Evolutionary conservation across 2,329 filamentous ascomycete species (phyloP).

Genomic region (Cercospora sesami): DNA sequence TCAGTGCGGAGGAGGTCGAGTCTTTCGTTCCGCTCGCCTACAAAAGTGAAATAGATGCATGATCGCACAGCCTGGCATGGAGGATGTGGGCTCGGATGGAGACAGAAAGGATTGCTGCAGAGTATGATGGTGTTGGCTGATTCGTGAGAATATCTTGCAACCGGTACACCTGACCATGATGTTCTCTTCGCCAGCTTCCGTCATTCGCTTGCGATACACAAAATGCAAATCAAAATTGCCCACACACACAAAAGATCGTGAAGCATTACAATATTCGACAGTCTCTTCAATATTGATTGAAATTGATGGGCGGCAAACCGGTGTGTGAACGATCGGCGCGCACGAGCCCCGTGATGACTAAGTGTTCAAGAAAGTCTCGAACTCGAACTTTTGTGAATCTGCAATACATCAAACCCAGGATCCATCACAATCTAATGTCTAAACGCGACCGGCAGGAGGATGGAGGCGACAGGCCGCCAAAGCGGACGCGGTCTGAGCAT

Average conservation of each 20-base stretch:
- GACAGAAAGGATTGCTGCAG: not conserved
- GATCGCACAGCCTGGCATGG: not conserved
- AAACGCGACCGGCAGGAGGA: slow-evolving; percentile 32
- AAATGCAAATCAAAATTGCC: no score
- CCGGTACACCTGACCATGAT: no score
- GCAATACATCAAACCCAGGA: not conserved
- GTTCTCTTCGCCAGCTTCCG: not conserved
- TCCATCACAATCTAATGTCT: slow-evolving; percentile 28
- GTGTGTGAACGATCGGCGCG: not conserved
- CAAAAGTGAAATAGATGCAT: slow-evolving; percentile 20
- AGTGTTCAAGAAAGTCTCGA: slow-evolving; percentile 6
- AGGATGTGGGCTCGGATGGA: not conserved
- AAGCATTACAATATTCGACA: not conserved
- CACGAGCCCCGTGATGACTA: slow-evolving; percentile 1
- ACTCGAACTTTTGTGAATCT: slow-evolving; percentile 1
- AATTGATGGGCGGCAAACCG: not conserved
- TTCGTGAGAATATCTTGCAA: not conserved
- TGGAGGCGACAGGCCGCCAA: slow-evolving; percentile 34
- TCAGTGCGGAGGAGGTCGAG: slow-evolving; percentile 29
- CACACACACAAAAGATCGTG: no score
- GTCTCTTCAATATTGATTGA: not conserved
- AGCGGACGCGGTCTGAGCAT: slow-evolving; percentile 34
- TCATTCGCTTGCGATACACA: not conserved
- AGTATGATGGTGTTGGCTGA: not conserved
- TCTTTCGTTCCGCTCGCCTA: slow-evolving; percentile 32